Percentiles rank a stretch among this genome's conserved stretches.
Evolutionary conservation across 164 flowering plant genomes (phyloP).

Genomic region (Vitis cinerea): DNA sequence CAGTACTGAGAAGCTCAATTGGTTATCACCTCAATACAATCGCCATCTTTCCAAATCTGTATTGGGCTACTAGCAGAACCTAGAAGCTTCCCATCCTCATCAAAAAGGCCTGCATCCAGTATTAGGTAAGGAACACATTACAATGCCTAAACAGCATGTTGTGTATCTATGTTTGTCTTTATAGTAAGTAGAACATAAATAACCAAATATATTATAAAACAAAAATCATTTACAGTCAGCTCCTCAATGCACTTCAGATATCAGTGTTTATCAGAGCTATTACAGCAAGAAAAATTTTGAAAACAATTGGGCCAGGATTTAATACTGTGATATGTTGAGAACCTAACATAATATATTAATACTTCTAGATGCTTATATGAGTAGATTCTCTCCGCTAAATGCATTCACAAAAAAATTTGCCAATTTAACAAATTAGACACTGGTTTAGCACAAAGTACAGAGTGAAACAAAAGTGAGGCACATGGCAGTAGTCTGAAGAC

Average conservation of each 20-base stretch:
- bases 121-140: neutral
- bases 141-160: neutral
- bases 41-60: slow-evolving; percentile 95
- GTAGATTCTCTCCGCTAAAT: neutral
- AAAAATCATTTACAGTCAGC: neutral
- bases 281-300: neutral
- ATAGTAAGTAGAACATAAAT: no score
- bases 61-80: slow-evolving; percentile 90
- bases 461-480: neutral
- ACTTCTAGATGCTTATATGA: neutral
- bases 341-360: neutral
- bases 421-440: neutral
- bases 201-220: no score
- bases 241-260: neutral
- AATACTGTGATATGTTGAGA: no score
- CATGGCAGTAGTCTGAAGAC: neutral
- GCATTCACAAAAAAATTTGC: neutral
- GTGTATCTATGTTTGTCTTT: neutral
- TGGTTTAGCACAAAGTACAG: neutral
- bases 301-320: neutral
- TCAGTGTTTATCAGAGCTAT: neutral
- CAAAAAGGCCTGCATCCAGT: slow-evolving; percentile 69
- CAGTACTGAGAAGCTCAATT: slow-evolving; percentile 5
- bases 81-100: slow-evolving; percentile 75
- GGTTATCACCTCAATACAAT: slow-evolving; percentile 73